A percentile compares a stretch with the other conserved stretches of the same genome.
These are phyloP conservation scores for Amanita inopinata DNA, from an alignment of 768 basidiomycete species.

Conservation along the genomic window DNA sequence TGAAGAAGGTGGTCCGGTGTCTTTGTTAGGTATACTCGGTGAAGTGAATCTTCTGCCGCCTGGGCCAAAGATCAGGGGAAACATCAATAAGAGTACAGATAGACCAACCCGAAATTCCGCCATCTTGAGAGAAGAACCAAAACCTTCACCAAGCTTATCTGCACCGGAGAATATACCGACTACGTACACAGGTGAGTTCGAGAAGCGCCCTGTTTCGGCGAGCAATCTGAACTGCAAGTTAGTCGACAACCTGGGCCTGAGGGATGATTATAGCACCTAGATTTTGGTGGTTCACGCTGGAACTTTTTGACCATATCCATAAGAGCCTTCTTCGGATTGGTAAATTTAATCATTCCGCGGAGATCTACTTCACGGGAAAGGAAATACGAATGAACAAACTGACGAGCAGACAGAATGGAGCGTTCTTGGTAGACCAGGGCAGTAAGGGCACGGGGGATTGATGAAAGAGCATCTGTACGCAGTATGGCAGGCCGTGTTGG, in stretches of 20 bases:
- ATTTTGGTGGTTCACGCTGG: conserved; percentile 53
- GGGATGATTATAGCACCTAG: too few species aligned
- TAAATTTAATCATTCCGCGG: conserved; percentile 68
- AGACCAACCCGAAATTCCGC: conserved; percentile 77
- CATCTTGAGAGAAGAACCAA: conserved; percentile 90
- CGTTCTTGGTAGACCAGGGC: conserved; percentile 84
- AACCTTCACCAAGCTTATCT: conserved; percentile 88
- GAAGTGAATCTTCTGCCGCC: conserved; percentile 83
- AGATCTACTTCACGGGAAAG: conserved; percentile 80
- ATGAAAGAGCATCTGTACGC: conserved; percentile 82
- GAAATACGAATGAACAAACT: conserved; percentile 86
- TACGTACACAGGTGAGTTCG: conserved; percentile 88
- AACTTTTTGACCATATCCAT: conserved; percentile 64
- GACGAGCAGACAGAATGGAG: conserved; percentile 77
- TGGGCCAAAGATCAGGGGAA: conserved; percentile 17
- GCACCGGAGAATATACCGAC: conserved; percentile 85
- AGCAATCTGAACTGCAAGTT: conserved; percentile 56
- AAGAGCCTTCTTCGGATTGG: conserved; percentile 72
- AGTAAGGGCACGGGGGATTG: conserved; percentile 77
- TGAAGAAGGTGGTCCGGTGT: conserved; percentile 59
- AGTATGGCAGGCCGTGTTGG: conserved; percentile 41
- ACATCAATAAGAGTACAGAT: not conserved
- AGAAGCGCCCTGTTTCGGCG: conserved; percentile 87
- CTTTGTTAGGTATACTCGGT: conserved; percentile 73
- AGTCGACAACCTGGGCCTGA: too few species aligned